Base-by-base conservation (phyloP, 2,329 filamentous ascomycete genomes). In the Mollisiaceae sp. region DNA sequence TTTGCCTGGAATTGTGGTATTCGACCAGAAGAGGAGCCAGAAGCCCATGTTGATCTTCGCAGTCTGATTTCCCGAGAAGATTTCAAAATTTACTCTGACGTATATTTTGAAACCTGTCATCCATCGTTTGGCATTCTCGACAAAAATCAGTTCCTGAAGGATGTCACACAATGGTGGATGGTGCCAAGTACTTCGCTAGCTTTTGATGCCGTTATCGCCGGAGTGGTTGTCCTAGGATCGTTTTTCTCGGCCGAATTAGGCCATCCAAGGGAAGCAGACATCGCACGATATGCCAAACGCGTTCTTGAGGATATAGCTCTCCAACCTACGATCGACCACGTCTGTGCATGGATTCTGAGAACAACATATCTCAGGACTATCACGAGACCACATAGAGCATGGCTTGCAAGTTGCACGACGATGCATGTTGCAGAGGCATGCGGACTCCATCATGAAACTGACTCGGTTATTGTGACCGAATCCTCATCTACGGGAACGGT, bases 1-100 rank as follows among this genome's bases (percentile, higher is more conserved):
- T 78, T 78, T 63, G 77, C 72, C 12, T 79, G 77, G 62, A 77
- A 79, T 57, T 68, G 74, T n/a, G 77, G 77, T 2, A 68, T 75
- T 27, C 68, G 77, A 39, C 65, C 67, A 22, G 76, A 78, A 47
- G 72, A 73, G 27, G 63, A 67, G 15, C 70, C 69, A 58, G 62
- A 57, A 0, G 73, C 69, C 14, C 70, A 69, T 35, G 67, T 65
- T n/a, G 59, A 73, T 45, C 58, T 77, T 18, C 60, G 65, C 1
- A 60, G 65, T 8, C 63, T 70, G 22, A 69, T 77, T 38, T 71
- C 73, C 3, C 73, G 71, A 66, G 69, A 72, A 11, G 70, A 72
- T 15, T 71, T 70, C 18, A 71, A 67, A 20, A 64, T 64, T n/a
- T 69, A 71, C n/a, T 68, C 73, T 6, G 69, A 75, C 32, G 60